phyloP scores from a whole-genome alignment of 2,329 filamentous ascomycete genomes.

The Tothia fuscella region DNA sequence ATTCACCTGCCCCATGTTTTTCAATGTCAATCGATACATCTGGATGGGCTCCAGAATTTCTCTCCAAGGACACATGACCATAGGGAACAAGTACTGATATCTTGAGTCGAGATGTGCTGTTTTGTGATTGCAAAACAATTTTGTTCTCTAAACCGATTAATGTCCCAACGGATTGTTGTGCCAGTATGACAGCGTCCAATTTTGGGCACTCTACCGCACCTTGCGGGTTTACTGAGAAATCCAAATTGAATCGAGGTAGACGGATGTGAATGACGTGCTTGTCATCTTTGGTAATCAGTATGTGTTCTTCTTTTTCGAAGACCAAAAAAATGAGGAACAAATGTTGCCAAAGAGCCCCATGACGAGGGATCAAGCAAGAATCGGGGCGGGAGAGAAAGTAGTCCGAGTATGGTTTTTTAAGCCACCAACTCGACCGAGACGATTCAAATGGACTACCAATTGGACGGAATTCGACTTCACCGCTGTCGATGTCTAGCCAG shows the following conservation, averaged over 20 bases:
- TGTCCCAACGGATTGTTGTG: slow-evolving; percentile 46
- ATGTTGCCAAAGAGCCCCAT: slow-evolving; percentile 19
- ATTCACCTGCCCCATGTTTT: slow-evolving; percentile 17
- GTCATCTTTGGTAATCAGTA: slow-evolving; percentile 16
- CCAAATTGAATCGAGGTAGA: not conserved
- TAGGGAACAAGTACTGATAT: slow-evolving; percentile 40
- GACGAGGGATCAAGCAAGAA: slow-evolving; percentile 5
- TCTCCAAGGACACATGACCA: slow-evolving; percentile 21
- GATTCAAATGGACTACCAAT: slow-evolving; percentile 28
- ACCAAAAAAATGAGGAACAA: slow-evolving; percentile 38
- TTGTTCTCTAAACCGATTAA: slow-evolving; percentile 49
- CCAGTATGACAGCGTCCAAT: slow-evolving; percentile 31
- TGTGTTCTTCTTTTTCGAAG: slow-evolving; percentile 39
- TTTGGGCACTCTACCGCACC: not conserved
- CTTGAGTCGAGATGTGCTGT: slow-evolving; percentile 26
- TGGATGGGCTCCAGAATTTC: slow-evolving; percentile 20
- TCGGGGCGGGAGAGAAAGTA: slow-evolving; percentile 11
- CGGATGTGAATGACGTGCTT: slow-evolving; percentile 27
- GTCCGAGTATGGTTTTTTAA: too few relatives aligned
- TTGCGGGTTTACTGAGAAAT: slow-evolving; percentile 29
- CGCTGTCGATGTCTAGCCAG: slow-evolving; percentile 42
- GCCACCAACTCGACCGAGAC: slow-evolving; percentile 27
- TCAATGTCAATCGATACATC: slow-evolving; percentile 33
- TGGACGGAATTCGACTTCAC: slow-evolving; percentile 41
- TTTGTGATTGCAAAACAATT: slow-evolving; percentile 38